Evolutionary conservation across 768 basidiomycete species (phyloP), one percentile per base, ranked within the genome.

Genomic region (Tylopilus sp.): DNA sequence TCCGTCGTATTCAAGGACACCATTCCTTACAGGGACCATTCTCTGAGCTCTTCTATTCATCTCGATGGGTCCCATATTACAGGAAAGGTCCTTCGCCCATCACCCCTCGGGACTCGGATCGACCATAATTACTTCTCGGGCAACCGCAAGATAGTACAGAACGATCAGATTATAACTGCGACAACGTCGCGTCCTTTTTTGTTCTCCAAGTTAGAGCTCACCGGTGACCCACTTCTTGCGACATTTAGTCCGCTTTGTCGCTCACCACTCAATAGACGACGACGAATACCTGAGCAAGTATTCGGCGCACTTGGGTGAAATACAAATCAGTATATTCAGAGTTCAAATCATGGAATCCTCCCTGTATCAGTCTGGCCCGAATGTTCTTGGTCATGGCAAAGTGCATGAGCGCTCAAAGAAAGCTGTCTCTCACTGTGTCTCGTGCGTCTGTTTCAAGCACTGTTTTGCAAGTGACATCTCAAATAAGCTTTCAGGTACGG

Each of bases 341-440:
- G 52, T 26, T 9, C 21, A 55, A 12, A 1, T 3, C 10, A n/a
- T 44, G 0, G 48, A n/a, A 22, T 5, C 26, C 20, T 0, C 0
- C 13, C 0, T 26, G 11, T 28, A 23, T 25, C 15, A 7, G n/a
- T 1, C 31, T 20, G 9, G 1, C 12, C 5, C 2, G 4, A 9
- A 5, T 9, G 40, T 21, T 3, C 2, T 35, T 1, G 36, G 47
- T 12, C 51, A 60, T 42, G 41, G 44, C 44, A 70, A 64, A 35
- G 42, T 69, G 9, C 67, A 68, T 33, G 69, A 68, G 21, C 64
- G 64, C 23, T 55, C 62, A 23, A 68, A 68, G 55, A 68, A 68
- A 51, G 67, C 62, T 15, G 51, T 70, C 10, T 57, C 64, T 1
- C 64, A 68, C 9, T 60, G 64, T 48, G 56, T 68, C 31, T 56